Conservation (phyloP, 352 stramenopile genomes). For the Aphanomyces euteiches region DNA sequence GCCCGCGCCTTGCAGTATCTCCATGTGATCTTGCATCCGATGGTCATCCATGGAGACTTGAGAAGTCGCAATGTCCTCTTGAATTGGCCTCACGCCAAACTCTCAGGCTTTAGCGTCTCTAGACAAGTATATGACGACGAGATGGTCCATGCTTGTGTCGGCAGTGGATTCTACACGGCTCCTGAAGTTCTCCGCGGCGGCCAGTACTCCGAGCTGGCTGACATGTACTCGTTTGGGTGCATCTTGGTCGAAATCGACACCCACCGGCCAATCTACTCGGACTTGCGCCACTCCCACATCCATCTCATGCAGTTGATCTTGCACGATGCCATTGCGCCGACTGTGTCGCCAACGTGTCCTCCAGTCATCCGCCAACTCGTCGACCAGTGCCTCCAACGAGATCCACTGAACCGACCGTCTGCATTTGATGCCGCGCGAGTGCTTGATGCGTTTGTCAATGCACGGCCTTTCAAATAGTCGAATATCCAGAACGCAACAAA, state of each 20-base stretch:
- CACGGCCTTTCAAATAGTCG: too few species aligned
- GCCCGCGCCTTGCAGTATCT: constrained; percentile 9
- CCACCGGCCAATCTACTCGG: constrained; percentile 1
- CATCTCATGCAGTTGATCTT: constrained; percentile 5
- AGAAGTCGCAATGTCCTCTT: constrained; percentile 15
- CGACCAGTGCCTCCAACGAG: constrained; percentile 1
- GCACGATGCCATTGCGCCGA: not conserved
- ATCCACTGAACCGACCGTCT: not conserved
- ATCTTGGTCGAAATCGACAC: constrained; percentile 23
- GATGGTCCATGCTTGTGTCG: not conserved
- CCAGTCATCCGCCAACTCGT: not conserved
- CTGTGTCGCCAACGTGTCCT: not conserved
- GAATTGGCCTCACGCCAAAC: constrained; percentile 6
- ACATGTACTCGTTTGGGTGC: constrained; percentile 29
- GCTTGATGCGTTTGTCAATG: not conserved
- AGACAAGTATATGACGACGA: not conserved
- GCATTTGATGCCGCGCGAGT: not conserved
- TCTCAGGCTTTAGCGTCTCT: constrained; percentile 1
- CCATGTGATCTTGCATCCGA: not conserved
- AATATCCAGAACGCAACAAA: too few species aligned
- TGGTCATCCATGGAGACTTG: constrained; percentile 21
- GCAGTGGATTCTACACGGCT: constrained; percentile 8
- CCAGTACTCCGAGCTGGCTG: not conserved
- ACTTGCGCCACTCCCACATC: not conserved
- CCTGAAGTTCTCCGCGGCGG: constrained; percentile 6